These are phyloP conservation scores for Cetradonia linearis DNA, from an alignment of 495 filamentous ascomycete genomes.

Conservation along the genomic window DNA sequence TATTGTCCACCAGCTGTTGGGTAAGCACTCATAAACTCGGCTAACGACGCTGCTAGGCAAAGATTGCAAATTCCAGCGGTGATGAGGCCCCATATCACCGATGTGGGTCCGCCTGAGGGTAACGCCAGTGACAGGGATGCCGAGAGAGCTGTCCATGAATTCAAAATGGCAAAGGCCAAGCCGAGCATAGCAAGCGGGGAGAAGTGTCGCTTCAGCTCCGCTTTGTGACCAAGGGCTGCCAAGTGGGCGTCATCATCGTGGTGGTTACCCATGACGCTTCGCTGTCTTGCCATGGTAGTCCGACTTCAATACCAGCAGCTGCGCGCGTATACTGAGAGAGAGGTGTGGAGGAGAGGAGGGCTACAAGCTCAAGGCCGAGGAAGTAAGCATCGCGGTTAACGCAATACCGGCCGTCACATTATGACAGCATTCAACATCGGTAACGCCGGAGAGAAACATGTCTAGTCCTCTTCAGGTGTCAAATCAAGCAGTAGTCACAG, in stretches of 20 bases:
- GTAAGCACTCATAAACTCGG: slow-evolving; percentile 64
- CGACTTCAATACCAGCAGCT: not conserved
- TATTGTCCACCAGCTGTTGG: slow-evolving; percentile 64
- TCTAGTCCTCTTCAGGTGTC: slow-evolving; percentile 1
- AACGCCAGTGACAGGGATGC: slow-evolving; percentile 41
- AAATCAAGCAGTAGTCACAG: not conserved
- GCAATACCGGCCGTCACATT: not conserved
- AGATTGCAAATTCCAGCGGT: slow-evolving; percentile 62
- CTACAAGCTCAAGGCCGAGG: not conserved
- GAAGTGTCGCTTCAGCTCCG: slow-evolving; percentile 52
- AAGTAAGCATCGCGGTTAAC: not conserved
- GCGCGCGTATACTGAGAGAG: not conserved
- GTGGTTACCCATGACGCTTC: not conserved
- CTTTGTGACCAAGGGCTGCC: slow-evolving; percentile 56
- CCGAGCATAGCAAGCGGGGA: slow-evolving; percentile 43
- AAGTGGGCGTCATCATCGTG: slow-evolving; percentile 40
- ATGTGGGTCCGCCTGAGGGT: slow-evolving; percentile 37
- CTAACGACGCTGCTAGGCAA: slow-evolving; percentile 59
- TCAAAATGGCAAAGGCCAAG: slow-evolving; percentile 45
- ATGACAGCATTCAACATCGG: not conserved
- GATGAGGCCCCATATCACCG: slow-evolving; percentile 47
- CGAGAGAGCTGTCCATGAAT: slow-evolving; percentile 45
- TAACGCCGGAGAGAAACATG: slow-evolving; percentile 5
- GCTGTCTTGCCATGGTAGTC: not conserved
- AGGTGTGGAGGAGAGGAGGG: not conserved